Percentiles rank a stretch among this genome's conserved stretches.
Evolutionary conservation across 176 grass and related monocot genomes (phyloP).

Genomic region (Eremochloa ophiuroides): DNA sequence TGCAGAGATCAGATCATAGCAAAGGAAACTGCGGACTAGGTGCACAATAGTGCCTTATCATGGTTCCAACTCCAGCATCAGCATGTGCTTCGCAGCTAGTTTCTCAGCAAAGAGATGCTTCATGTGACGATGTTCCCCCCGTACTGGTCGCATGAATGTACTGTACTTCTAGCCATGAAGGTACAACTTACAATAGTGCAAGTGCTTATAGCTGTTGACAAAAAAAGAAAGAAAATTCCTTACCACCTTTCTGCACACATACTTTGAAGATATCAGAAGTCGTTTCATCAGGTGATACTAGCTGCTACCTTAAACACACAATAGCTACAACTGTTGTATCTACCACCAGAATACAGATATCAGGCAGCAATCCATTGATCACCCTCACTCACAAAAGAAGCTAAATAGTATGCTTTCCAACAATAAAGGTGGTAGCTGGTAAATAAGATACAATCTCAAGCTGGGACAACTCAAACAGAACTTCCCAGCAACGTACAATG

Average conservation of each 20-base stretch:
- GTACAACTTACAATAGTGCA: background rate
- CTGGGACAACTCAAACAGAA: background rate
- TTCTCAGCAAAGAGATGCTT: background rate
- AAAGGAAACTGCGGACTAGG: background rate
- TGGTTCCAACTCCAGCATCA: background rate
- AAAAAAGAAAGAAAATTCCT: background rate
- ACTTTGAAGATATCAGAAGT: background rate
- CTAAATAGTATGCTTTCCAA: background rate
- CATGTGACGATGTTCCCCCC: background rate
- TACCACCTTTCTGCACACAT: background rate
- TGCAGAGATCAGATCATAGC: background rate
- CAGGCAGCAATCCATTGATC: background rate
- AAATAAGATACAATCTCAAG: background rate
- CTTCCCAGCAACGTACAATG: background rate
- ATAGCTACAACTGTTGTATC: background rate
- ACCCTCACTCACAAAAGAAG: background rate
- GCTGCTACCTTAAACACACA: background rate
- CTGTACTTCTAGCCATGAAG: background rate
- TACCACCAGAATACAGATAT: background rate
- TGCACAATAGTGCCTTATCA: too few species aligned
- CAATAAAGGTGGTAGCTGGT: background rate
- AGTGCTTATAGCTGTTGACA: too few species aligned
- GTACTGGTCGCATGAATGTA: background rate
- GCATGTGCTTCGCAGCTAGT: background rate
- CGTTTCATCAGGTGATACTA: background rate